Conservation (phyloP, 2,329 filamentous ascomycete genomes). For the Monilinia polystroma region DNA sequence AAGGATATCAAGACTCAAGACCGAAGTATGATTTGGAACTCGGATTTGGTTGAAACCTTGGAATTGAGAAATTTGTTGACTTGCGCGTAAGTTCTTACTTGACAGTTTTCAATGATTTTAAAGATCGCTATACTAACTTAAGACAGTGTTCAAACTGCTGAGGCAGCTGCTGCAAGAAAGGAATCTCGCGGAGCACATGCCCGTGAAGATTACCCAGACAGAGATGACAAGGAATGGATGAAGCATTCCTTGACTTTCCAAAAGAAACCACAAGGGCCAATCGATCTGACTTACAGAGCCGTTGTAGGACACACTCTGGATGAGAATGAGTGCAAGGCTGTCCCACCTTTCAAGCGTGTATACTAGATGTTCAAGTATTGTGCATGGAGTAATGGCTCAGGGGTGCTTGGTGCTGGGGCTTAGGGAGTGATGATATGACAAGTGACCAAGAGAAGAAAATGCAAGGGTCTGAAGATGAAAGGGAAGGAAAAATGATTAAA, state of each 20-base stretch:
- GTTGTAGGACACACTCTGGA: constrained; percentile 84
- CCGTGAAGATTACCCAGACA: constrained; percentile 92
- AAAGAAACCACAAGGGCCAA: constrained; percentile 83
- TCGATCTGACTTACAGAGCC: constrained; percentile 81
- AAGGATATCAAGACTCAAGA: constrained; percentile 91
- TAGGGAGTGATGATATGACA: background rate
- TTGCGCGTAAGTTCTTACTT: constrained; percentile 69
- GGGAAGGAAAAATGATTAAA: background rate
- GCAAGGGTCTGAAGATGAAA: background rate
- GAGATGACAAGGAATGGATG: constrained; percentile 97
- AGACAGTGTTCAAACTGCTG: constrained; percentile 79
- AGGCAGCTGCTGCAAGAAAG: constrained; percentile 87
- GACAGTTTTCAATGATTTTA: background rate
- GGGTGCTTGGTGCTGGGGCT: background rate
- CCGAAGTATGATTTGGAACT: constrained; percentile 99
- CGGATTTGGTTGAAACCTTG: constrained; percentile 91
- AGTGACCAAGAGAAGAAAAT: constrained; percentile 6
- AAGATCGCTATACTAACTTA: constrained; percentile 3
- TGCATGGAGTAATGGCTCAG: constrained; percentile 6
- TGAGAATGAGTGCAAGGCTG: constrained; percentile 92
- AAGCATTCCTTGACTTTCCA: constrained; percentile 98
- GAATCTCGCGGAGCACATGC: constrained; percentile 97
- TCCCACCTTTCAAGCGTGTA: constrained; percentile 94
- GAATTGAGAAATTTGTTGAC: constrained; percentile 94
- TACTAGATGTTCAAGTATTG: constrained; percentile 55